These are phyloP conservation scores for Pseudozyma thailandica DNA, from an alignment of 1,284 basidiomycete genomes.

Conservation along the genomic window DNA sequence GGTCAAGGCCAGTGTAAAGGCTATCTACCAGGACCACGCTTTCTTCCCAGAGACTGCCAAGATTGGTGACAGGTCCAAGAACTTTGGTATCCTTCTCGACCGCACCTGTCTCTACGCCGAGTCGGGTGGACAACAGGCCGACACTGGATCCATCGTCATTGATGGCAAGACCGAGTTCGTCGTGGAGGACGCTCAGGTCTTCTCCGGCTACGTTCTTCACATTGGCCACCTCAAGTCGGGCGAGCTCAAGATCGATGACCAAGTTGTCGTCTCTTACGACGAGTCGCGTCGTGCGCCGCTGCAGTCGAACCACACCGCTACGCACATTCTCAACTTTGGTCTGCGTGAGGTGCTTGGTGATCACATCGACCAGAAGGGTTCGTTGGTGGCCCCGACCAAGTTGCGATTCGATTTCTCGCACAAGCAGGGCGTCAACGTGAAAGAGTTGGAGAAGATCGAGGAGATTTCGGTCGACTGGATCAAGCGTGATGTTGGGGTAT, in stretches of 20 bases:
- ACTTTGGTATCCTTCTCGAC: constrained; percentile 90
- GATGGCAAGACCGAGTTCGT: constrained; percentile 92
- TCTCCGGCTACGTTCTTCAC: constrained; percentile 87
- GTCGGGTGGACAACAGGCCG: constrained; percentile 95
- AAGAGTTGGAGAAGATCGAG: constrained; percentile 87
- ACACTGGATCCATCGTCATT: constrained; percentile 92
- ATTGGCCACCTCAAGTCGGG: constrained; percentile 86
- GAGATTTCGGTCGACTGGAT: constrained; percentile 88
- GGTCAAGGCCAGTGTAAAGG: constrained; percentile 80
- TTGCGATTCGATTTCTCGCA: constrained; percentile 99
- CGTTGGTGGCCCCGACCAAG: constrained; percentile 92
- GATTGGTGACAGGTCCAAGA: constrained; percentile 71
- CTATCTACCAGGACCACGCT: constrained; percentile 83
- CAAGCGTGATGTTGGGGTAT: constrained; percentile 86
- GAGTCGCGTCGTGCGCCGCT: constrained; percentile 88
- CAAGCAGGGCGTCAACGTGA: constrained; percentile 81
- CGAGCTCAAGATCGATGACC: constrained; percentile 76
- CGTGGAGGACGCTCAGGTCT: constrained; percentile 90
- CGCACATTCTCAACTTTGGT: constrained; percentile 94
- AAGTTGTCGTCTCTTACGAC: constrained; percentile 80
- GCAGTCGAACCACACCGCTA: constrained; percentile 97
- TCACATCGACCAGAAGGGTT: constrained; percentile 97
- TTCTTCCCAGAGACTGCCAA: constrained; percentile 72
- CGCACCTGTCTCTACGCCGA: constrained; percentile 98
- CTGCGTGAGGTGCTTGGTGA: constrained; percentile 93